Percentiles rank a stretch among this genome's conserved stretches.
Conservation (phyloP, 305 asterid genomes). For the Fraxinus sp. region DNA sequence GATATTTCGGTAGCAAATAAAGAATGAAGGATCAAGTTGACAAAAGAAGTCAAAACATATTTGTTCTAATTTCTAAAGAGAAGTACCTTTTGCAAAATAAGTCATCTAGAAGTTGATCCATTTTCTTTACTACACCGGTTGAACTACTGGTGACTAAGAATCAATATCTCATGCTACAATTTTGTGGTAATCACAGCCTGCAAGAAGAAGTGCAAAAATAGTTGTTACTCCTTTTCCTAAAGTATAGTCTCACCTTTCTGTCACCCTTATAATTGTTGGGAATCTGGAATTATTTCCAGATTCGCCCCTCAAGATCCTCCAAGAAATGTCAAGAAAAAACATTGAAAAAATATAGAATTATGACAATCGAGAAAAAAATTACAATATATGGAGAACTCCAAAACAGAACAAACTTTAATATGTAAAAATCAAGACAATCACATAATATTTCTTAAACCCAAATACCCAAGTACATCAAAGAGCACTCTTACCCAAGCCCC, state of each 20-base stretch:
- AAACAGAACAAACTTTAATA: background rate
- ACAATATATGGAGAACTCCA: background rate
- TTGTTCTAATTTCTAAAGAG: background rate
- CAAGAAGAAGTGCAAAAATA: background rate
- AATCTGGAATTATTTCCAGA: background rate
- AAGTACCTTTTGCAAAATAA: conserved; percentile 32
- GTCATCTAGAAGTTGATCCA: conserved; percentile 31
- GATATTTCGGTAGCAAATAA: background rate
- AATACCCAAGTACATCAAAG: background rate
- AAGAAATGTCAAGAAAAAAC: background rate
- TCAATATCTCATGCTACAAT: background rate
- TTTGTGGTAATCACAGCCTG: background rate
- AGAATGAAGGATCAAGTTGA: background rate
- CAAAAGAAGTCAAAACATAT: background rate
- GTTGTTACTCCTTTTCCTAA: background rate
- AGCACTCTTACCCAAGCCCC: background rate
- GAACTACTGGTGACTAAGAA: background rate
- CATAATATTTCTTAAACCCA: background rate
- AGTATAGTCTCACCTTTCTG: background rate
- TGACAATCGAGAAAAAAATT: background rate
- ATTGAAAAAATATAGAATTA: background rate
- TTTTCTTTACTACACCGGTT: background rate
- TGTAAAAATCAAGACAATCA: background rate
- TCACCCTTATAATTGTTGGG: background rate
- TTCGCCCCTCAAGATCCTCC: background rate